Evolutionary conservation across 2,329 filamentous ascomycete genomes (phyloP), one percentile per base, ranked within the genome.

Genomic region (Grosmannia penicillata): DNA sequence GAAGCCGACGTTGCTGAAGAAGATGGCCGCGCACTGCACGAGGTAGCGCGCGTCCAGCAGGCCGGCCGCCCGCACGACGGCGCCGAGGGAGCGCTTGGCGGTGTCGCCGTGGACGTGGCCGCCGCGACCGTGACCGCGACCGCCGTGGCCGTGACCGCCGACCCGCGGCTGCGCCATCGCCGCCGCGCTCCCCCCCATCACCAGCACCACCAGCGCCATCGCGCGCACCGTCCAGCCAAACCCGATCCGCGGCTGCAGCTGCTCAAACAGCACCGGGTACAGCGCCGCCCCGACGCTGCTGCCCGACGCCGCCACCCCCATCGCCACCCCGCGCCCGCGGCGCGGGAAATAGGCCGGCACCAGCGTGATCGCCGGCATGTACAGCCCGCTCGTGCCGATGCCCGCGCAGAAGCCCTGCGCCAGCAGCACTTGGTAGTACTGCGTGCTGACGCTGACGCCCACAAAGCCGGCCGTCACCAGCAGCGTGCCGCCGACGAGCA

Each of bases 181-280:
- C n/a, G n/a, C n/a, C n/a, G n/a, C n/a, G n/a, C n/a, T n/a, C n/a
- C n/a, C n/a, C n/a, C n/a, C n/a, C n/a, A n/a, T n/a, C n/a, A n/a
- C n/a, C n/a, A n/a, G n/a, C n/a, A n/a, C n/a, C n/a, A n/a, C n/a
- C n/a, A n/a, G n/a, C n/a, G n/a, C n/a, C n/a, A n/a, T n/a, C n/a
- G n/a, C n/a, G n/a, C n/a, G n/a, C n/a, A n/a, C n/a, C n/a, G n/a
- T n/a, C n/a, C n/a, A n/a, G n/a, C n/a, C n/a, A n/a, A n/a, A n/a
- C n/a, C n/a, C n/a, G n/a, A n/a, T n/a, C n/a, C n/a, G 23, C 4
- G 40, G 41, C 37, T 49, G 39, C 19, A 56, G 44, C 18, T 42
- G 42, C 33, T 45, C 49, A 51, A 68, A 62, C 24, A 66, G 51
- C 43, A 69, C 56, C 2, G 63, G 62, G 40, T 63, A 64, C 26